Percentiles rank a stretch among this genome's conserved stretches.
phyloP scores from a whole-genome alignment of 106 monocot genomes.

The Alisma plantagoaquatica region DNA sequence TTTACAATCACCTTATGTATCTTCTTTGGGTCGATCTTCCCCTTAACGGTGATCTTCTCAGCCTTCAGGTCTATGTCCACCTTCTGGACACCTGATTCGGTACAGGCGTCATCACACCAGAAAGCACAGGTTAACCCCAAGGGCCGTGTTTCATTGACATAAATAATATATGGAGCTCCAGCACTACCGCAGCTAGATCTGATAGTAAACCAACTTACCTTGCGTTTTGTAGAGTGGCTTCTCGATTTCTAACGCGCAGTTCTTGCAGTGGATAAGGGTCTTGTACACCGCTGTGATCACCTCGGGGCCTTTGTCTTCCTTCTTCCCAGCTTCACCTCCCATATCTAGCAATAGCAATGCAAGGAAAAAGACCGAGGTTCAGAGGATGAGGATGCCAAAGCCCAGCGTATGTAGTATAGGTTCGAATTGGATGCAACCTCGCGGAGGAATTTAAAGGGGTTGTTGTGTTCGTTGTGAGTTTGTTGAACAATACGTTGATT shows the following conservation, averaged over 20 bases:
- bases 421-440: too few relatives aligned
- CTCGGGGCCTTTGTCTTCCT: conserved; percentile 22
- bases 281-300: conserved; percentile 60
- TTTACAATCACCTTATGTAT: conserved; percentile 34
- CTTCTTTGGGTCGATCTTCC: conserved; percentile 47
- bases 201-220: conserved; percentile 16
- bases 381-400: too few relatives aligned
- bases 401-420: too few relatives aligned
- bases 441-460: too few relatives aligned
- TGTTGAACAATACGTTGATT: too few relatives aligned
- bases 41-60: conserved; percentile 55
- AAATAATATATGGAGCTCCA: too few relatives aligned
- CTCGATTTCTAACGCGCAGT: conserved; percentile 41
- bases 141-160: too few relatives aligned
- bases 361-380: not conserved
- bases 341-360: not conserved
- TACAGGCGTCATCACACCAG: too few relatives aligned
- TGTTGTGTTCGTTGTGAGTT: too few relatives aligned
- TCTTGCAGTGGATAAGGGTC: conserved; percentile 57
- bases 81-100: conserved; percentile 51
- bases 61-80: conserved; percentile 45
- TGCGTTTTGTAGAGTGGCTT: conserved; percentile 24
- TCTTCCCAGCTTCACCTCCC: conserved; percentile 29
- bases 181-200: too few relatives aligned
- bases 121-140: too few relatives aligned